Evolutionary conservation across 2,329 filamentous ascomycete species (phyloP).

Genomic region (Exophiala mesophila): DNA sequence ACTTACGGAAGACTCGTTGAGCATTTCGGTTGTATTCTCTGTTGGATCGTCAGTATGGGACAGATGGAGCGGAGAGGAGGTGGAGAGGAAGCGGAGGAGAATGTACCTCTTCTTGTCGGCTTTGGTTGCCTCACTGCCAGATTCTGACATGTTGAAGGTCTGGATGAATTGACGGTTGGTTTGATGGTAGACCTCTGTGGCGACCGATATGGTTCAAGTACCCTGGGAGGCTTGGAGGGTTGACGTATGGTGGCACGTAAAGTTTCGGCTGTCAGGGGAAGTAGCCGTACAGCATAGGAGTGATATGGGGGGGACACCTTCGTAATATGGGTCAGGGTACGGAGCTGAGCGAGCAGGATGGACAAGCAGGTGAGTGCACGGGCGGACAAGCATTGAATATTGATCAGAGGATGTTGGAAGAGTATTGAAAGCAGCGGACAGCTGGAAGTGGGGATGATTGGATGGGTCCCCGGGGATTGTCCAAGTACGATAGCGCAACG

Average conservation of each 20-base stretch:
- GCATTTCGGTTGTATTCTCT: constrained; percentile 40
- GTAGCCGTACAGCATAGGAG: constrained; percentile 18
- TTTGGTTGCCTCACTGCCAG: constrained; percentile 28
- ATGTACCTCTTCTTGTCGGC: constrained; percentile 29
- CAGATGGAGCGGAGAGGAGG: too few species aligned
- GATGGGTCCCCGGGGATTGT: constrained; percentile 13
- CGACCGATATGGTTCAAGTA: constrained; percentile 28
- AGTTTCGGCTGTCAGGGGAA: constrained; percentile 12
- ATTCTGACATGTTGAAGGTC: constrained; percentile 28
- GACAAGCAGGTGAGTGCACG: constrained; percentile 4
- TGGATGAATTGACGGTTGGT: constrained; percentile 15
- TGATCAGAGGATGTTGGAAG: constrained; percentile 6
- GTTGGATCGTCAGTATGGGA: too few species aligned
- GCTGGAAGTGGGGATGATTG: constrained; percentile 16
- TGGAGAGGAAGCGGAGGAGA: too few species aligned
- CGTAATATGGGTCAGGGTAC: constrained; percentile 8
- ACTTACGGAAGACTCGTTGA: constrained; percentile 43
- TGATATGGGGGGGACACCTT: constrained; percentile 7
- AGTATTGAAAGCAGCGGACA: constrained; percentile 9
- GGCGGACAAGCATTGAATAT: constrained; percentile 6
- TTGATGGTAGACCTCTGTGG: constrained; percentile 22
- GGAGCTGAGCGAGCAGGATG: constrained; percentile 15
- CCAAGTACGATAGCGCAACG: constrained; percentile 19
- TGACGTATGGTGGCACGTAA: constrained; percentile 18
- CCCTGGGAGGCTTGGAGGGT: constrained; percentile 7